Evolutionary conservation across 768 basidiomycete species (phyloP).

Genomic region (Xerocomellus amylosporus): DNA sequence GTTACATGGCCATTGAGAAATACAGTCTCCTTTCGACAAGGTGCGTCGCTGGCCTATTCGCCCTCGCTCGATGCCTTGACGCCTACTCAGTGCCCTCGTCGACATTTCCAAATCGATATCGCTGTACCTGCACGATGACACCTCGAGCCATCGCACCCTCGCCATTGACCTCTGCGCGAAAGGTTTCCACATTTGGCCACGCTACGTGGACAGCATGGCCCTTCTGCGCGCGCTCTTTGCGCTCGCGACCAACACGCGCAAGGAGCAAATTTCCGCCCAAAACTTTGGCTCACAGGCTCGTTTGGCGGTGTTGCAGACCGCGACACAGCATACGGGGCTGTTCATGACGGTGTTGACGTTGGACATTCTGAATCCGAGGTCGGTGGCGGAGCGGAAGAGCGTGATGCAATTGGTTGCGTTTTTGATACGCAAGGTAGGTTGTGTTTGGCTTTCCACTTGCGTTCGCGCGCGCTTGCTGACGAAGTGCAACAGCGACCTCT

Average conservation of each 20-base stretch:
- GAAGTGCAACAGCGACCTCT: constrained; percentile 60
- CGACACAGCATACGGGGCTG: constrained; percentile 74
- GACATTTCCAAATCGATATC: constrained; percentile 84
- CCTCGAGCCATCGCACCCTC: constrained; percentile 60
- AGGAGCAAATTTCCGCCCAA: constrained; percentile 65
- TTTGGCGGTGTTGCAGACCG: constrained; percentile 80
- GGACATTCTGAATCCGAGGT: constrained; percentile 79
- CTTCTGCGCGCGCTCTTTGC: constrained; percentile 81
- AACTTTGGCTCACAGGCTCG: constrained; percentile 78
- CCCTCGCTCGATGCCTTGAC: neutral
- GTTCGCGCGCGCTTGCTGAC: neutral
- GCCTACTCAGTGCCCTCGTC: constrained; percentile 58
- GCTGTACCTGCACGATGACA: constrained; percentile 72
- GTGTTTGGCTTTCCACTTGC: too few species aligned
- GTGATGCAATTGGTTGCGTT: constrained; percentile 94
- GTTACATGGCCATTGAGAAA: constrained; percentile 78
- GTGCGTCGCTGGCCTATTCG: constrained; percentile 38
- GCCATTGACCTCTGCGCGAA: constrained; percentile 89
- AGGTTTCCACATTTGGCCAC: constrained; percentile 93
- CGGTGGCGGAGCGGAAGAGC: constrained; percentile 74
- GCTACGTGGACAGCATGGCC: constrained; percentile 87
- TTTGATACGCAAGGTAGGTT: constrained; percentile 78
- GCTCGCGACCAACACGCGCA: constrained; percentile 69
- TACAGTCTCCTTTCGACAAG: constrained; percentile 70
- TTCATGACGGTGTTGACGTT: constrained; percentile 94